Conservation (phyloP, 164 flowering plant species). For the Stephania yunnanensis region DNA sequence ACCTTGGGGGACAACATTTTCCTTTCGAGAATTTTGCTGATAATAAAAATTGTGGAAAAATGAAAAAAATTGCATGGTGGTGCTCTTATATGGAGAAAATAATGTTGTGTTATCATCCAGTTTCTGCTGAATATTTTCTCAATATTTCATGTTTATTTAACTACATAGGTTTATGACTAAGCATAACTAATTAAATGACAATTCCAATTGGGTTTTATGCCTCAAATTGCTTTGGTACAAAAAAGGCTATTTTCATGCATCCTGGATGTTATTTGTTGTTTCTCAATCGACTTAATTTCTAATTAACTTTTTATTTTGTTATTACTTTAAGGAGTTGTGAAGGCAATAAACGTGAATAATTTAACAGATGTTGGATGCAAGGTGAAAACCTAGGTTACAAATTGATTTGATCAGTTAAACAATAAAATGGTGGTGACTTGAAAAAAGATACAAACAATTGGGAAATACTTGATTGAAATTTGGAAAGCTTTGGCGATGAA, state of each 20-base stretch:
- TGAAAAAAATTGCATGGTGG: neutral
- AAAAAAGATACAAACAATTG: constrained; percentile 74
- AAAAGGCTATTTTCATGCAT: neutral
- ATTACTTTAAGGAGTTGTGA: constrained; percentile 74
- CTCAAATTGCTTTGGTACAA: neutral
- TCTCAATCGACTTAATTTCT: neutral
- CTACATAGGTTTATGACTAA: neutral
- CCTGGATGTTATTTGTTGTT: neutral
- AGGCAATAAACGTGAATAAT: constrained; percentile 82
- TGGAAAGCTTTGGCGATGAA: constrained; percentile 94
- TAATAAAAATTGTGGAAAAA: neutral
- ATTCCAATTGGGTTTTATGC: neutral
- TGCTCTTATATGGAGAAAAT: neutral
- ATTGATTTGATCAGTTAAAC: constrained; percentile 94
- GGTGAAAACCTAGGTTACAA: constrained; percentile 95
- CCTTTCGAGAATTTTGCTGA: no score
- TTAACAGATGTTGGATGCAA: constrained; percentile 72
- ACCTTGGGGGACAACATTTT: no score
- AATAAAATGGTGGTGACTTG: constrained; percentile 95
- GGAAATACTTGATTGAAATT: constrained; percentile 76
- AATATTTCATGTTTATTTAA: neutral
- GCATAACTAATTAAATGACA: neutral
- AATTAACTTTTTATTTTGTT: neutral
- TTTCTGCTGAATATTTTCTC: no score
- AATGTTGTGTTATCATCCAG: neutral